A percentile compares a stretch with the other conserved stretches of the same genome.
These are phyloP conservation scores for Russula brevipes DNA, from an alignment of 768 basidiomycete genomes.

Conservation along the genomic window DNA sequence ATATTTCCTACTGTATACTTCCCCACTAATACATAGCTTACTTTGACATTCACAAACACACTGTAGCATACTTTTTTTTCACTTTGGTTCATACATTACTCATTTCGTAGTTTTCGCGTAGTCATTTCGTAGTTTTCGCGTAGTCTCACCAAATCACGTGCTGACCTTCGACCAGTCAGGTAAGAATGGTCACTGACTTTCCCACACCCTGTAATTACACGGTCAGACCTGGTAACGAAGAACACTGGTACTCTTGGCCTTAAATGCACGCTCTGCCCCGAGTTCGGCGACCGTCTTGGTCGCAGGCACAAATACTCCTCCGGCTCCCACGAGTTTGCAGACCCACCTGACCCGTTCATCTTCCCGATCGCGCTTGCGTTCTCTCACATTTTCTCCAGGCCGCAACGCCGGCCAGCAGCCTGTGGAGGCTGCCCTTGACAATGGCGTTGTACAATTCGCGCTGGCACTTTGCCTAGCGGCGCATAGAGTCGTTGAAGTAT, in stretches of 20 bases:
- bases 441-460: constrained; percentile 81
- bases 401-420: constrained; percentile 39
- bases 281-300: constrained; percentile 48
- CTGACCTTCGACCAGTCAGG: too few species aligned
- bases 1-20: too few species aligned
- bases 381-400: constrained; percentile 28
- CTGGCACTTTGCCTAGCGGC: constrained; percentile 73
- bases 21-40: too few species aligned
- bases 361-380: constrained; percentile 39
- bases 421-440: constrained; percentile 62
- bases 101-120: too few species aligned
- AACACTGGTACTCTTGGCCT: constrained; percentile 32
- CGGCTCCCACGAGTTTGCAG: constrained; percentile 4
- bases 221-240: too few species aligned
- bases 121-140: too few species aligned
- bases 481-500: constrained; percentile 54
- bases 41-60: too few species aligned
- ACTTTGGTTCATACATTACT: too few species aligned
- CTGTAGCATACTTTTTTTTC: too few species aligned
- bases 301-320: not conserved
- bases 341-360: constrained; percentile 33
- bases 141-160: too few species aligned
- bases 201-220: too few species aligned
- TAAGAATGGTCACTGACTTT: too few species aligned
- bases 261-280: constrained; percentile 52